Conservation (phyloP, 2,329 filamentous ascomycete species). For the Dendryphion nanum region DNA sequence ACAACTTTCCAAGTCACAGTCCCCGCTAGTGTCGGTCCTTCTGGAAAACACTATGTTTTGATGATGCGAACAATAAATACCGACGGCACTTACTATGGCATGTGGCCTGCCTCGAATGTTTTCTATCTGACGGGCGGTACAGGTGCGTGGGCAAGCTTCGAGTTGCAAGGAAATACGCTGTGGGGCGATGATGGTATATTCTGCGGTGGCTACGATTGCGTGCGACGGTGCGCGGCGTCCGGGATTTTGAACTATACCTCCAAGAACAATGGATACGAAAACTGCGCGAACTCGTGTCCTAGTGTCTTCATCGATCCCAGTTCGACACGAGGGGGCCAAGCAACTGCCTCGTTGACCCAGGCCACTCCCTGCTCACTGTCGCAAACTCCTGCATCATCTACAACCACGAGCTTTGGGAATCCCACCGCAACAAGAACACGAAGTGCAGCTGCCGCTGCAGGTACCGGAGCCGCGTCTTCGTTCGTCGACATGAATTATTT, state of each 20-base stretch:
- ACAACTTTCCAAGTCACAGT: slow-evolving; percentile 14
- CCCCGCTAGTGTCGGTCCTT: slow-evolving; percentile 11
- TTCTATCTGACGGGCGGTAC: slow-evolving; percentile 12
- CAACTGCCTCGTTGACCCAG: slow-evolving; percentile 8
- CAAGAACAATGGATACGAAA: background rate
- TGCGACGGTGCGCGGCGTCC: slow-evolving; percentile 7
- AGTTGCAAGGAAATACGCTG: slow-evolving; percentile 9
- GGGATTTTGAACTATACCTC: slow-evolving; percentile 1
- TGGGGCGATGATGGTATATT: slow-evolving; percentile 11
- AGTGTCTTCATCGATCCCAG: slow-evolving; percentile 10
- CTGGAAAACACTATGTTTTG: slow-evolving; percentile 13
- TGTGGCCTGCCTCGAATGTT: slow-evolving; percentile 8
- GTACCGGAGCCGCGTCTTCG: background rate
- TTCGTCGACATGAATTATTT: too few species aligned
- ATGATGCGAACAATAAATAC: slow-evolving; percentile 8
- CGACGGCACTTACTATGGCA: slow-evolving; percentile 14
- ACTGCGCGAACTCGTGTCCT: slow-evolving; percentile 13
- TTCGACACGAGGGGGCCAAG: slow-evolving; percentile 10
- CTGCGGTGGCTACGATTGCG: slow-evolving; percentile 9
- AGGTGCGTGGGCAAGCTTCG: slow-evolving; percentile 8
- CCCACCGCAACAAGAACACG: background rate
- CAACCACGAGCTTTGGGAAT: background rate
- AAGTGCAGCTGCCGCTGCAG: background rate
- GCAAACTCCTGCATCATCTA: background rate
- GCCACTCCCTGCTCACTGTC: slow-evolving; percentile 6